Percentiles rank a stretch among this genome's conserved stretches.
These are phyloP conservation scores for Colletotrichum aenigma DNA, from an alignment of 2,329 filamentous ascomycete species.

Conservation along the genomic window DNA sequence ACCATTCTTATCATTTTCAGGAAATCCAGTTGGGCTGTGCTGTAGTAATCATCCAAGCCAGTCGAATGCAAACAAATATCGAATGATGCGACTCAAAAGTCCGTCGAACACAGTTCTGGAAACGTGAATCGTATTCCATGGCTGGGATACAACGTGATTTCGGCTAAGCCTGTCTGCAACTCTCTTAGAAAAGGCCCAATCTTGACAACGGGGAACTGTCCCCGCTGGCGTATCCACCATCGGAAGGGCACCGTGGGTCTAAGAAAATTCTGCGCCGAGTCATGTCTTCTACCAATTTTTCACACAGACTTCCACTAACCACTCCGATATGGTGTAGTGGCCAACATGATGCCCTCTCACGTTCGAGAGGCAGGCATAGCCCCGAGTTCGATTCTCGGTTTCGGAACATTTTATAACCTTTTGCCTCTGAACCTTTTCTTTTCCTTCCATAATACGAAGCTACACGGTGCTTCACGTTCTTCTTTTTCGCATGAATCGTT, in stretches of 20 bases:
- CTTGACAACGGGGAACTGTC: background rate
- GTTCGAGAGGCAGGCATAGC: background rate
- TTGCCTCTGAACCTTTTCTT: background rate
- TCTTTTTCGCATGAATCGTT: background rate
- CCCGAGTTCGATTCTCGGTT: background rate
- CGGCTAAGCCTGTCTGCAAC: background rate
- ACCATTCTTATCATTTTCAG: background rate
- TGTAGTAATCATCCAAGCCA: background rate
- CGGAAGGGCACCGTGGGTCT: background rate
- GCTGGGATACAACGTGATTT: background rate
- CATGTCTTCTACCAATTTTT: background rate
- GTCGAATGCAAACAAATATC: background rate
- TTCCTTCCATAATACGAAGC: background rate
- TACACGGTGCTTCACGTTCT: background rate
- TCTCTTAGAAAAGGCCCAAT: background rate
- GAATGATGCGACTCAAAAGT: background rate
- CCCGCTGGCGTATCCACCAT: background rate
- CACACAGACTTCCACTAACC: background rate
- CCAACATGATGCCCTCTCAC: background rate
- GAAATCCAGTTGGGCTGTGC: background rate
- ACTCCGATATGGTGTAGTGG: background rate
- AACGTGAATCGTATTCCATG: background rate
- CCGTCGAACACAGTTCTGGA: background rate
- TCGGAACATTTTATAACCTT: background rate
- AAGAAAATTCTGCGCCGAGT: background rate